Percentiles rank a stretch among this genome's conserved stretches.
phyloP scores from a whole-genome alignment of 2,329 filamentous ascomycete species.

The Diaporthe sp. region DNA sequence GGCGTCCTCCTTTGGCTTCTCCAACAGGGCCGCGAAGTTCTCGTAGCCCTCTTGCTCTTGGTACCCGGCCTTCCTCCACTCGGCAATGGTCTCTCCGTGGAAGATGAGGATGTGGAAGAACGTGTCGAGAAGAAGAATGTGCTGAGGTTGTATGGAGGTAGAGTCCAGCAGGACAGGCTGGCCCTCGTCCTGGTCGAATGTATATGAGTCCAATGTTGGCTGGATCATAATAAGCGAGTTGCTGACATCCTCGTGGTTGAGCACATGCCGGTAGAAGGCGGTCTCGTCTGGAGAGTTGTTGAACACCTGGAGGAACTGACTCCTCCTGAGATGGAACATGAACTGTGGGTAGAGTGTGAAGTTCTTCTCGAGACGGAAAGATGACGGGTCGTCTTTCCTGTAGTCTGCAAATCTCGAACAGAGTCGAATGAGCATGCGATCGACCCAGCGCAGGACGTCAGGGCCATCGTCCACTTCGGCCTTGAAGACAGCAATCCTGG shows the following conservation, averaged over 20 bases:
- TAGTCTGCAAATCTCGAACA: constrained; percentile 98
- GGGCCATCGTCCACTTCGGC: constrained; percentile 98
- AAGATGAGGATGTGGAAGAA: constrained; percentile 99
- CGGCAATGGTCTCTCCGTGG: constrained; percentile 96
- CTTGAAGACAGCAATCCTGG: constrained; percentile 98
- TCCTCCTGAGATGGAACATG: constrained; percentile 98
- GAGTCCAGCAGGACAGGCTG: constrained; percentile 96
- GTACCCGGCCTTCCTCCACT: constrained; percentile 98
- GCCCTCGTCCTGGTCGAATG: constrained; percentile 93
- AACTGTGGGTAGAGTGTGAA: constrained; percentile 99
- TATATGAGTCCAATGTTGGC: constrained; percentile 96
- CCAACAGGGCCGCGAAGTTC: constrained; percentile 89
- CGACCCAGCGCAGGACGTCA: constrained; percentile 98
- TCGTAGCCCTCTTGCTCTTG: constrained; percentile 99
- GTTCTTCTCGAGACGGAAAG: constrained; percentile 97
- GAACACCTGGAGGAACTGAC: constrained; percentile 98
- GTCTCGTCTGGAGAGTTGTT: constrained; percentile 99
- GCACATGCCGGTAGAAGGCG: constrained; percentile 96
- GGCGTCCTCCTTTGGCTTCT: constrained; percentile 96
- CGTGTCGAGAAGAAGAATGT: constrained; percentile 93
- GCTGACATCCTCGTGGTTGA: constrained; percentile 97
- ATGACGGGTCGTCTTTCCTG: constrained; percentile 96
- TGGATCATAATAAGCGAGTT: constrained; percentile 99
- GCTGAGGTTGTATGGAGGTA: constrained; percentile 93
- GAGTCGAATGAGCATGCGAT: constrained; percentile 96